phyloP scores from a whole-genome alignment of 2,329 filamentous ascomycete genomes.

The Aureobasidium sp. region DNA sequence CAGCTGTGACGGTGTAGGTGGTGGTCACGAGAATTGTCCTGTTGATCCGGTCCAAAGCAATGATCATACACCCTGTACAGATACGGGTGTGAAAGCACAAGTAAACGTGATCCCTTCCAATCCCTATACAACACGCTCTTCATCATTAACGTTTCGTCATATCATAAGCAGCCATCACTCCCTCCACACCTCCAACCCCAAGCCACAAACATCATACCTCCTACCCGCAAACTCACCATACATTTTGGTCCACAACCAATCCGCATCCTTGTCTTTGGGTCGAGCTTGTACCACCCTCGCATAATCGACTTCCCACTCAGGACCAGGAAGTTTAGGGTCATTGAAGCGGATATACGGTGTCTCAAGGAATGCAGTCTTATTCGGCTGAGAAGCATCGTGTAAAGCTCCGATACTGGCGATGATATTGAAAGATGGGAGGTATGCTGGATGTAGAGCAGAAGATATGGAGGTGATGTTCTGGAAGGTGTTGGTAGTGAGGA shows the following conservation, averaged over 20 bases:
- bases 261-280: slow-evolving; percentile 36
- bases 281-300: slow-evolving; percentile 30
- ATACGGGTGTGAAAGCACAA: too few species aligned
- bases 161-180: too few species aligned
- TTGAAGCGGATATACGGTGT: slow-evolving; percentile 39
- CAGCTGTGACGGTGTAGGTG: too few species aligned
- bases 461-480: slow-evolving; percentile 17
- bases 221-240: slow-evolving; percentile 42
- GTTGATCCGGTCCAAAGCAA: too few species aligned
- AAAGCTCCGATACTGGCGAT: slow-evolving; percentile 25
- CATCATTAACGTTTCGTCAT: too few species aligned
- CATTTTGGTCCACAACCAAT: slow-evolving; percentile 41
- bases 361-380: slow-evolving; percentile 33
- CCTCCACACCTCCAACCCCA: slow-evolving; percentile 40
- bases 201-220: slow-evolving; percentile 44
- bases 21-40: too few species aligned
- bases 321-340: slow-evolving; percentile 40
- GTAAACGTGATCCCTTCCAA: too few species aligned
- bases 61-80: too few species aligned
- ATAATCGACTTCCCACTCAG: slow-evolving; percentile 43
- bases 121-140: too few species aligned
- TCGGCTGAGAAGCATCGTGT: slow-evolving; percentile 21
- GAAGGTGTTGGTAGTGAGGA: slow-evolving; percentile 13
- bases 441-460: slow-evolving; percentile 25
- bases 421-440: slow-evolving; percentile 19